phyloP scores from a whole-genome alignment of 306 rosid genomes.

The Vigna unguiculata region DNA sequence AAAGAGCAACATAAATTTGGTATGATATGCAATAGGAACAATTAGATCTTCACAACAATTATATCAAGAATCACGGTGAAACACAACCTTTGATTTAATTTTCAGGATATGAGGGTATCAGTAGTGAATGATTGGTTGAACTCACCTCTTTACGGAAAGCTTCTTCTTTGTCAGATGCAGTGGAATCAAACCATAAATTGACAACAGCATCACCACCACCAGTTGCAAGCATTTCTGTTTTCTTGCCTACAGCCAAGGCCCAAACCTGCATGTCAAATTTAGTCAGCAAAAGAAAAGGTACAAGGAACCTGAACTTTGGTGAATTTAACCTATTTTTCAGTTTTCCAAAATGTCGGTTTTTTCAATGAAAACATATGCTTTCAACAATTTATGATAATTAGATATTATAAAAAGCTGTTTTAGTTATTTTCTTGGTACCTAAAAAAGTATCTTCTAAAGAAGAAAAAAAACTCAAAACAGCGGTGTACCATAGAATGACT shows the following conservation, averaged over 20 bases:
- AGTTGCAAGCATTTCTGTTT: constrained; percentile 93
- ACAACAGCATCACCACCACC: constrained; percentile 90
- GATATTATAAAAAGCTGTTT: neutral
- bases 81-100: neutral
- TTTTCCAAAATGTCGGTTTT: neutral
- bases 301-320: neutral
- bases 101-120: neutral
- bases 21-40: constrained; percentile 3
- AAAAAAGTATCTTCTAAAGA: neutral
- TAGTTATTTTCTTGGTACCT: neutral
- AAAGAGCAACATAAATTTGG: neutral
- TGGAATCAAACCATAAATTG: constrained; percentile 89
- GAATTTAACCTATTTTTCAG: neutral
- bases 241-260: constrained; percentile 89
- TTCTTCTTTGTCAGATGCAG: constrained; percentile 85
- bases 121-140: constrained; percentile 5
- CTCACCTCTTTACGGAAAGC: constrained; percentile 83
- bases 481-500: neutral
- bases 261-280: constrained; percentile 70
- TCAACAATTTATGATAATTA: neutral
- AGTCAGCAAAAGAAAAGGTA: constrained; percentile 39
- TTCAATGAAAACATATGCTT: neutral
- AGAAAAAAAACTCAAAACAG: neutral
- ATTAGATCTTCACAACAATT: constrained; percentile 12
- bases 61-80: constrained; percentile 8